Base-by-base conservation (phyloP, 108 stramenopile species). In the Cyclotella distinguenda region DNA sequence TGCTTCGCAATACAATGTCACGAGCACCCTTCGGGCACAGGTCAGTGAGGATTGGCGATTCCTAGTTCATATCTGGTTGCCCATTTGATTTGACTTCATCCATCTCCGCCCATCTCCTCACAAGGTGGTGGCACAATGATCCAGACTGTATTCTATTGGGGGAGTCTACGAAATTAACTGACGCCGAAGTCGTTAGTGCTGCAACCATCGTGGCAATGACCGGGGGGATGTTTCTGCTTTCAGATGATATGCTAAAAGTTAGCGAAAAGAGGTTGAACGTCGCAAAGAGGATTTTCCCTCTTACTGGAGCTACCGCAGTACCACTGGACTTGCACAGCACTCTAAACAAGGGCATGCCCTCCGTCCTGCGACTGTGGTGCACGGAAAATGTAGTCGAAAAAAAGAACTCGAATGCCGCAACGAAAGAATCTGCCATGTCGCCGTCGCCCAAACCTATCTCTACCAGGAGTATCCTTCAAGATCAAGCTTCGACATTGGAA, bases 61-160 rank as follows among this genome's bases (percentile, higher is more conserved):
- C 7, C 7, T 7, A n/a, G 16, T n/a, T 48, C n/a, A n/a, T n/a
- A n/a, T n/a, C n/a, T n/a, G n/a, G n/a, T n/a, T n/a, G n/a, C n/a
- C n/a, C n/a, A n/a, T 50, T 6, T 46, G 15, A 18, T 46, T n/a
- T 50, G 26, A 50, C 5, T 6, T 50, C 16, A 6, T 16, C 5
- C 25, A 12, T 6, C 49, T 50, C 49, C 25, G 33, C 33, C 6
- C 6, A 35, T 27, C 6, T 51, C 27, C 6, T 4, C 5, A 4
- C 13, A 35, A 58, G 56, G 28, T 95, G 91, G 90, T 96, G 95
- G 95, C 87, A 90, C 55, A 96, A 96, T 67, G 96, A 97, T 83
- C 96, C 96, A 6, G 96, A 97, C 66, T 97, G 96, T 67, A 55
- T 97, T 11, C 58, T 97, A 25, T 70, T 97, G 3, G 90, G 96